These are phyloP conservation scores for Tetracladium setigerum DNA, from an alignment of 495 filamentous ascomycete genomes.

Conservation along the genomic window DNA sequence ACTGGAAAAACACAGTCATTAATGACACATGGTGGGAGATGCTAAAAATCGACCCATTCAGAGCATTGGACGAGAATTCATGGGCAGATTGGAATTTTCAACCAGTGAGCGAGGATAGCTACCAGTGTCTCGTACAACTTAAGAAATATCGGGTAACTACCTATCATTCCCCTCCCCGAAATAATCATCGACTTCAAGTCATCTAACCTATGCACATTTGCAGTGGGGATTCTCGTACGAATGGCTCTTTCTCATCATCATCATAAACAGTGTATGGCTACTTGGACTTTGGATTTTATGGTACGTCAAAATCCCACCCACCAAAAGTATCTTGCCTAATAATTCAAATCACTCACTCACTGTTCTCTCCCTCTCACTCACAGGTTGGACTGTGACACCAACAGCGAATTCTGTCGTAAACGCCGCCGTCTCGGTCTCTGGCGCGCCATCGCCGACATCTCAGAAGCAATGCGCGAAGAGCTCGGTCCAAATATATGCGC, in stretches of 20 bases:
- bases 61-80: not conserved
- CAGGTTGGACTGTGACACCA: slow-evolving; percentile 4
- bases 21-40: too few species aligned
- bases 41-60: too few species aligned
- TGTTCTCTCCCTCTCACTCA: too few species aligned
- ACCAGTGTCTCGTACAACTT: not conserved
- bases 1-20: too few species aligned
- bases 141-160: not conserved
- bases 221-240: slow-evolving; percentile 12
- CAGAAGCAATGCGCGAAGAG: slow-evolving; percentile 9
- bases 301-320: not conserved
- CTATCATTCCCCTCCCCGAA: not conserved
- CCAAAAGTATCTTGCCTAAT: too few species aligned
- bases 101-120: not conserved
- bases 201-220: not conserved
- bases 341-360: too few species aligned
- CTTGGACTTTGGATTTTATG: slow-evolving; percentile 7
- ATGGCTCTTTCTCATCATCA: slow-evolving; percentile 4
- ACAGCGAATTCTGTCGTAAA: slow-evolving; percentile 9
- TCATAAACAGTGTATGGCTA: not conserved
- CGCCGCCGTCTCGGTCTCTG: slow-evolving; percentile 1
- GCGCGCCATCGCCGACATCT: slow-evolving; percentile 5
- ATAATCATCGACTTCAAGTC: not conserved
- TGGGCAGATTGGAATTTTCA: not conserved
- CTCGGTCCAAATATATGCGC: slow-evolving; percentile 9